Evolutionary conservation across 2,329 filamentous ascomycete species (phyloP).

Genomic region (Phialophora tarda): DNA sequence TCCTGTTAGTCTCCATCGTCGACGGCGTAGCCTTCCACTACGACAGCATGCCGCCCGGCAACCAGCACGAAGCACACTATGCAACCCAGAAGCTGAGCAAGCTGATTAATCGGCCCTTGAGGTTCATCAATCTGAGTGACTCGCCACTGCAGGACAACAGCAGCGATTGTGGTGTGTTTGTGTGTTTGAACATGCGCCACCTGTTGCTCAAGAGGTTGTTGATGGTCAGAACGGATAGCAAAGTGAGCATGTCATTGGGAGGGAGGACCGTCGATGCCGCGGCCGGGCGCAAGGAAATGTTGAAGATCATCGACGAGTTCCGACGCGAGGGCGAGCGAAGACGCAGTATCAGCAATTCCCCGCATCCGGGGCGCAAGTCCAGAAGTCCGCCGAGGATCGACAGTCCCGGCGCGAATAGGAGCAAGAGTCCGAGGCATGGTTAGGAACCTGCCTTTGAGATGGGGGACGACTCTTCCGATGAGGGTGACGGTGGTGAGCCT

Average conservation of each 20-base stretch:
- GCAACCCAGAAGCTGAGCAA: slow-evolving; percentile 72
- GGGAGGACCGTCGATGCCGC: slow-evolving; percentile 81
- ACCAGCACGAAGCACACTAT: slow-evolving; percentile 73
- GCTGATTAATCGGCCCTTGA: slow-evolving; percentile 69
- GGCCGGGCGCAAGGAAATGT: slow-evolving; percentile 85
- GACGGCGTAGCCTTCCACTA: slow-evolving; percentile 97
- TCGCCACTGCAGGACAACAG: slow-evolving; percentile 90
- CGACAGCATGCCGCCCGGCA: slow-evolving; percentile 79
- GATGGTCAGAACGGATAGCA: slow-evolving; percentile 77
- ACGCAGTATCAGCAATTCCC: slow-evolving; percentile 39
- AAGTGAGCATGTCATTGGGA: slow-evolving; percentile 92
- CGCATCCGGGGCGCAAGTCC: slow-evolving; percentile 37
- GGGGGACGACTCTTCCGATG: background rate
- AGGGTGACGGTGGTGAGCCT: background rate
- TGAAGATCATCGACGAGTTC: slow-evolving; percentile 83
- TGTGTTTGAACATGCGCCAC: slow-evolving; percentile 93
- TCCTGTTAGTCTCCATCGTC: slow-evolving; percentile 85
- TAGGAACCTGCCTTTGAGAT: slow-evolving; percentile 1
- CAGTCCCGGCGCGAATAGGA: slow-evolving; percentile 27
- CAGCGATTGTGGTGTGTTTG: slow-evolving; percentile 93
- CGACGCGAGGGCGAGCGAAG: slow-evolving; percentile 86
- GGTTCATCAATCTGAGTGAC: slow-evolving; percentile 81
- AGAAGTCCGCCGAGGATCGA: slow-evolving; percentile 42
- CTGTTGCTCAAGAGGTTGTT: slow-evolving; percentile 84
- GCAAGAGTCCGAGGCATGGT: slow-evolving; percentile 13